Base-by-base conservation (phyloP, 305 asterid species). In the Fraxinus angustifolia region DNA sequence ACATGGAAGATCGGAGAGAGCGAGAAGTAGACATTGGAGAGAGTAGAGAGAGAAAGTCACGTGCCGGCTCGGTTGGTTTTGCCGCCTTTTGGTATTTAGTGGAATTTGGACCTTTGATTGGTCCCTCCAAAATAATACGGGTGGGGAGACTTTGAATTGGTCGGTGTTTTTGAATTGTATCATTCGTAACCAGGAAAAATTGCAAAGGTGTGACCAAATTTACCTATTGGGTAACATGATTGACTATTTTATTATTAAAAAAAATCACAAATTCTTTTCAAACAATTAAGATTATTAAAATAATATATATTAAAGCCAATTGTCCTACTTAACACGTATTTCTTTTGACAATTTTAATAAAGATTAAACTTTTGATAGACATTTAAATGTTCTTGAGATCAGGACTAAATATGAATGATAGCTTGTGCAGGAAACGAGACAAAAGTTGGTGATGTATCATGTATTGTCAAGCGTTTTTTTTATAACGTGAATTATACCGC, bases 1-100 rank as follows among this genome's bases (percentile, higher is more conserved):
- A 91, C 85, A 80, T 78, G 78, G 97, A 89, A 35, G 97, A 87
- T 72, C 97, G 94, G 90, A 88, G 91, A 80, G 82, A 7, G 71
- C 75, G 75, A 30, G 74, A 77, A 82, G 84, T 73, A 86, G 84
- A 82, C 89, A 87, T 87, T 23, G 89, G 80, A 30, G 84, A 48
- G 53, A 84, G 84, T 65, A 65, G 76, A 73, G 53, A 72, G 75
- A 0, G 58, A 36, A 42, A 73, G 83, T 82, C 84, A 60, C 79
- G 89, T 78, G 89, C 78, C 83, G 85, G 31, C 19, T 30, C 83
- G 85, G 31, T 14, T 35, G 75, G 26, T 80, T 89, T 88, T 88
- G 94, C 93, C 92, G 97, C 92, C 87, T 88, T 84, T 75, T 34
- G 82, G 62, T 30, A 8, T 28, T 21, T 26, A 26, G 17, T 4